A percentile compares a stretch with the other conserved stretches of the same genome.
Evolutionary conservation across 805 yeast species (phyloP).

Genomic region (Metschnikowia gruessii): DNA sequence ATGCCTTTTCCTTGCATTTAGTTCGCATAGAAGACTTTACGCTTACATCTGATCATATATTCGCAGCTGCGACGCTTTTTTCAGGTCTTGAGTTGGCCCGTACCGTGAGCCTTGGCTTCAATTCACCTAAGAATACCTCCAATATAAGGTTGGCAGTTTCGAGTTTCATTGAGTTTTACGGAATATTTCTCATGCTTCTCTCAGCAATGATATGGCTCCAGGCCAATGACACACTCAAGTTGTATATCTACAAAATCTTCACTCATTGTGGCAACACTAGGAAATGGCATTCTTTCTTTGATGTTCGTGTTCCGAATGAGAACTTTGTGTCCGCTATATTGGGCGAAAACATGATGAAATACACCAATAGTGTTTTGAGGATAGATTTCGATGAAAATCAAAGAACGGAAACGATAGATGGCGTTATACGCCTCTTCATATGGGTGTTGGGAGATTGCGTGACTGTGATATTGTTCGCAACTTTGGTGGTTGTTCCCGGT

Average conservation of each 20-base stretch:
- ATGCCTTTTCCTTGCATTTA: constrained; percentile 24
- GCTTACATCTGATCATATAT: constrained; percentile 29
- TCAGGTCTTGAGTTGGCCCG: constrained; percentile 7
- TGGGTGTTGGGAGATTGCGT: constrained; percentile 10
- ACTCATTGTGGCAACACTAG: constrained; percentile 4
- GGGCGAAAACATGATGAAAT: constrained; percentile 15
- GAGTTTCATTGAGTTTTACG: constrained; percentile 12
- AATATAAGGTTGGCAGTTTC: constrained; percentile 8
- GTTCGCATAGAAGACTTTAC: constrained; percentile 5
- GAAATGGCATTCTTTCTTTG: constrained; percentile 5
- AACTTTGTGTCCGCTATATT: constrained; percentile 7
- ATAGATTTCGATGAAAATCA: background rate
- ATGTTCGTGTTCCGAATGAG: constrained; percentile 9
- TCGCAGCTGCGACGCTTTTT: constrained; percentile 14
- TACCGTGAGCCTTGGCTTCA: background rate
- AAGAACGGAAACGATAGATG: background rate
- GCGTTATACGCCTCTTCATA: constrained; percentile 2
- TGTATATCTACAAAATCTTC: constrained; percentile 14
- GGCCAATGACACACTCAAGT: constrained; percentile 13
- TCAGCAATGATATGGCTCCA: constrained; percentile 5
- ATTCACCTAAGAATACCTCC: background rate
- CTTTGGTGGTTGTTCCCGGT: constrained; percentile 15
- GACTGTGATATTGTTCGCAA: constrained; percentile 12
- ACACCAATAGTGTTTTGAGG: constrained; percentile 8
- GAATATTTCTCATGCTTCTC: constrained; percentile 10